Evolutionary conservation across 129 eudicot species (phyloP).

Genomic region (Helianthus annuus): DNA sequence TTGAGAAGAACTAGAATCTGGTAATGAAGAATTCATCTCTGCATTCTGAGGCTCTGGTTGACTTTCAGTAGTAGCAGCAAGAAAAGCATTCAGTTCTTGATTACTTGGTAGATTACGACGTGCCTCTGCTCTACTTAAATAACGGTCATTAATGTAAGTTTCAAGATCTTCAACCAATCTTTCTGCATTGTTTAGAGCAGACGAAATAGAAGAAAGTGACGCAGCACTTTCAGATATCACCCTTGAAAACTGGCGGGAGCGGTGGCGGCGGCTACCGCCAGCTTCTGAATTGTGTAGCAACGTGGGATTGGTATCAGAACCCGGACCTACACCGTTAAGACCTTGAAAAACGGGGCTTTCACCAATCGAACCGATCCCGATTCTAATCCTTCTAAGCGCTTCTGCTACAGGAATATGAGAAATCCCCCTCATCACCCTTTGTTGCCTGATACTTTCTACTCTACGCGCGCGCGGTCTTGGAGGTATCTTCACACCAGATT

Average conservation of each 20-base stretch:
- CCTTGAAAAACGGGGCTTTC: constrained; percentile 32
- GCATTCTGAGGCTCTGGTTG: constrained; percentile 45
- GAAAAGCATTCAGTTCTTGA: constrained; percentile 32
- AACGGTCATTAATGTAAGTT: constrained; percentile 49
- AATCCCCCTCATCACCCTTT: constrained; percentile 43
- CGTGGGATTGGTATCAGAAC: constrained; percentile 24
- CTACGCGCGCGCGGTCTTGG: constrained; percentile 75
- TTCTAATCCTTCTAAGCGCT: constrained; percentile 76
- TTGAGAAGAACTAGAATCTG: constrained; percentile 44
- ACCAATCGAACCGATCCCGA: constrained; percentile 55
- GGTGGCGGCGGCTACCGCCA: constrained; percentile 43
- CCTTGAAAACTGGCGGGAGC: constrained; percentile 66
- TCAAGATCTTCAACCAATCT: constrained; percentile 70
- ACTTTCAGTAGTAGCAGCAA: constrained; percentile 21
- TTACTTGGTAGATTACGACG: constrained; percentile 30
- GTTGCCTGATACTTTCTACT: constrained; percentile 67
- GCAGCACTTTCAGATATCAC: constrained; percentile 76
- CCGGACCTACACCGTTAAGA: constrained; percentile 19
- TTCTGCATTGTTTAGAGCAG: constrained; percentile 64
- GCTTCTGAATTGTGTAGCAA: constrained; percentile 34
- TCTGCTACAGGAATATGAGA: constrained; percentile 81
- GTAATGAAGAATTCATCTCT: constrained; percentile 35
- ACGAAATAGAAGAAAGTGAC: constrained; percentile 71
- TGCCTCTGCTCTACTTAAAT: constrained; percentile 36
- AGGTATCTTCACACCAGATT: constrained; percentile 56